Evolutionary conservation across 129 eudicot genomes (phyloP).

Genomic region (Centaurea solstitialis): DNA sequence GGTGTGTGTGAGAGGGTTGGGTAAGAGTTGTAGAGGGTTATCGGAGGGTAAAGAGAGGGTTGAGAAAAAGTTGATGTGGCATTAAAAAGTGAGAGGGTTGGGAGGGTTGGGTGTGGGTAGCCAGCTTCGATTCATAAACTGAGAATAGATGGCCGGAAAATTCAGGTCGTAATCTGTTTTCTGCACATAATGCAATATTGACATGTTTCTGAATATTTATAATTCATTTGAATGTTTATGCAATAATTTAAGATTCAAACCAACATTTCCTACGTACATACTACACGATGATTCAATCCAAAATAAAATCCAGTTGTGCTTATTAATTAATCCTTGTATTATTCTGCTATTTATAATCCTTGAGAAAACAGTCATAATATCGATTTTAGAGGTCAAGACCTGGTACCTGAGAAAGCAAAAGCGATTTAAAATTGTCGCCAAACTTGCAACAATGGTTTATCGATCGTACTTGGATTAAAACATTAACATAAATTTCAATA

Average conservation of each 20-base stretch:
- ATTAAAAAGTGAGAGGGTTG: too few species aligned
- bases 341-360: not conserved
- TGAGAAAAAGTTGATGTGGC: too few species aligned
- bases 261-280: not conserved
- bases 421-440: not conserved
- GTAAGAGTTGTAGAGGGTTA: too few species aligned
- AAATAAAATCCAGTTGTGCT: not conserved
- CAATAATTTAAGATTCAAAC: not conserved
- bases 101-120: too few species aligned
- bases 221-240: not conserved
- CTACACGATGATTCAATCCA: not conserved
- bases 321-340: not conserved
- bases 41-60: too few species aligned
- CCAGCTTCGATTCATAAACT: not conserved
- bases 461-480: not conserved
- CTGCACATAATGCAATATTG: not conserved
- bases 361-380: slow-evolving; percentile 1
- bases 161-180: slow-evolving; percentile 1
- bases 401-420: not conserved
- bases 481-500: not conserved
- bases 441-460: not conserved
- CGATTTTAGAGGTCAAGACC: not conserved
- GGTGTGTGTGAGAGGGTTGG: too few species aligned
- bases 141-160: not conserved
- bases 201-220: not conserved